Percentiles rank a stretch among this genome's conserved stretches.
Evolutionary conservation across 78 protist species (phyloP).

Genomic region (Acrasis kona): DNA sequence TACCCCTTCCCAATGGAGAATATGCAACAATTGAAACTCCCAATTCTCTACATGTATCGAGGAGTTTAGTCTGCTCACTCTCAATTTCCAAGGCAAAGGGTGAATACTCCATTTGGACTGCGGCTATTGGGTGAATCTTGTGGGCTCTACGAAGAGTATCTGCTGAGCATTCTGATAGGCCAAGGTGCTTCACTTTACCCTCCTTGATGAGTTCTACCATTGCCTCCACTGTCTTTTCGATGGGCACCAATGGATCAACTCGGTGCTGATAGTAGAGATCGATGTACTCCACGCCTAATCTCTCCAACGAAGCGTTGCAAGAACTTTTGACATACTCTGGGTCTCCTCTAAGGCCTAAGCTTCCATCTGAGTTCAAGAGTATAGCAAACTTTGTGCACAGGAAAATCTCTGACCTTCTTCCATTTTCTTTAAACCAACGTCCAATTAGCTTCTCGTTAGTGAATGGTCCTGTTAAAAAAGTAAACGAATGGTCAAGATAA

Average conservation of each 20-base stretch:
- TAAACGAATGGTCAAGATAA: too few relatives aligned
- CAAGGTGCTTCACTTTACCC: not conserved
- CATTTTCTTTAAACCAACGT: too few relatives aligned
- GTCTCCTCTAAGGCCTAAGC: too few relatives aligned
- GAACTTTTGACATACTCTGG: too few relatives aligned
- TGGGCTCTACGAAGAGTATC: slow-evolving; percentile 6
- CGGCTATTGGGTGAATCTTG: too few relatives aligned
- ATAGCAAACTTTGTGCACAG: too few relatives aligned
- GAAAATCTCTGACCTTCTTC: too few relatives aligned
- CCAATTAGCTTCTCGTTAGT: too few relatives aligned
- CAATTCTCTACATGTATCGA: slow-evolving; percentile 5
- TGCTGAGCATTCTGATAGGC: not conserved
- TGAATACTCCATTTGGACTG: slow-evolving; percentile 18
- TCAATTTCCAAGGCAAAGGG: slow-evolving; percentile 25
- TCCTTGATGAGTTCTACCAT: slow-evolving; percentile 1
- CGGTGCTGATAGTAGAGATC: slow-evolving; percentile 27
- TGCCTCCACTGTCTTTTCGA: slow-evolving; percentile 7
- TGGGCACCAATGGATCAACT: not conserved
- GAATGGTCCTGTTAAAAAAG: too few relatives aligned
- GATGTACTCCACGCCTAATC: not conserved
- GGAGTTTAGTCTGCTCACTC: too few relatives aligned
- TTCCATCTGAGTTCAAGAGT: too few relatives aligned
- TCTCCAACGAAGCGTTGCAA: slow-evolving; percentile 16
- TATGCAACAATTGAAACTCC: slow-evolving; percentile 17
- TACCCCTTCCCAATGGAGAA: slow-evolving; percentile 26